Evolutionary conservation across 1,139 yeast species (phyloP).

Genomic region (Zygotorulaspora mrakii): DNA sequence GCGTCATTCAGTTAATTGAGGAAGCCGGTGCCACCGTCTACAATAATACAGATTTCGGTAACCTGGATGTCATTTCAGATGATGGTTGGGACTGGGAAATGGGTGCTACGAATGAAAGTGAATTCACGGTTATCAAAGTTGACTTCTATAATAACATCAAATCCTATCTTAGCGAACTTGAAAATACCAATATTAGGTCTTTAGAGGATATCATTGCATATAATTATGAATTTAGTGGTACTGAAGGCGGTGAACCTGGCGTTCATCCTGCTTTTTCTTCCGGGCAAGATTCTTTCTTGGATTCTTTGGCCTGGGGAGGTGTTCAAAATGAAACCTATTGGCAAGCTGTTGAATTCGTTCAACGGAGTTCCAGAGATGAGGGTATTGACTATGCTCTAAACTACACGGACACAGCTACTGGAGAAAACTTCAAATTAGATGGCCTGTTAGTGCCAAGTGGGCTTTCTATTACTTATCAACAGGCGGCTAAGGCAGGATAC

Average conservation of each 20-base stretch:
- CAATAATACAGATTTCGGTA: conserved; percentile 29
- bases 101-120: conserved; percentile 30
- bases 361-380: conserved; percentile 30
- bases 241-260: conserved; percentile 28
- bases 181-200: conserved; percentile 25
- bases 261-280: conserved; percentile 30
- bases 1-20: conserved; percentile 21
- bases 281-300: conserved; percentile 32
- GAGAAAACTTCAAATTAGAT: conserved; percentile 28
- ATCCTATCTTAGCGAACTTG: conserved; percentile 24
- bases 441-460: conserved; percentile 30
- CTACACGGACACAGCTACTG: conserved; percentile 27
- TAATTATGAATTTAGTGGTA: conserved; percentile 24
- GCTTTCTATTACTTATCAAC: conserved; percentile 27
- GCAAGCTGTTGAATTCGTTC: conserved; percentile 31
- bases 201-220: conserved; percentile 30
- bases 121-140: conserved; percentile 32
- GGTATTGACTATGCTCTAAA: conserved; percentile 34
- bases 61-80: conserved; percentile 28
- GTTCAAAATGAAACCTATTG: conserved; percentile 31
- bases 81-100: conserved; percentile 34
- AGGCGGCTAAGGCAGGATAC: conserved; percentile 31
- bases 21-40: conserved; percentile 30
- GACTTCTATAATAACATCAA: conserved; percentile 32
- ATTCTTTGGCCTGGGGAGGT: conserved; percentile 31